Percentiles rank a stretch among this genome's conserved stretches.
Conservation (phyloP, 192 early-diverging fungal genomes). For the Podila minutissima region DNA sequence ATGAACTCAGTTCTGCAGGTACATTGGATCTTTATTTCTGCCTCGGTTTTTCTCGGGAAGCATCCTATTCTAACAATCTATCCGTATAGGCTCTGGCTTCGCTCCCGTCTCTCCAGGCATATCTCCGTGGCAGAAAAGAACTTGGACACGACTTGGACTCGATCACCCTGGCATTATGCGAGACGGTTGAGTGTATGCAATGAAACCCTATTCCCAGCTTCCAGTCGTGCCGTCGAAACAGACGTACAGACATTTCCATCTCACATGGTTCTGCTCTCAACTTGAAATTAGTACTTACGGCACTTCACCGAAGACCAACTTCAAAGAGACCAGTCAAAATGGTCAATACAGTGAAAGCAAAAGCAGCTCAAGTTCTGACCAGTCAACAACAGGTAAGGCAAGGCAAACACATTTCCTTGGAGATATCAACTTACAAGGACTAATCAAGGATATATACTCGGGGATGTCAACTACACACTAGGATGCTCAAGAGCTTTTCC, state of each 20-base stretch:
- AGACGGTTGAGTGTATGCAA: constrained; percentile 51
- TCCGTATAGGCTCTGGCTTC: constrained; percentile 31
- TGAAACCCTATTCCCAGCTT: background rate
- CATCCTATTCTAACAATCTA: too few relatives aligned
- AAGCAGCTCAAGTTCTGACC: constrained; percentile 62
- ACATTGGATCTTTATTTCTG: background rate
- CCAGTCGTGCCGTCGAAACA: constrained; percentile 3
- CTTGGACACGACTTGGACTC: constrained; percentile 28
- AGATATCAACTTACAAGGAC: background rate
- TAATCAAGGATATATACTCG: background rate
- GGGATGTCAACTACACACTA: background rate
- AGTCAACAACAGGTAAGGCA: constrained; percentile 58
- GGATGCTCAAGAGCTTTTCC: constrained; percentile 73
- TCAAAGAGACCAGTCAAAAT: constrained; percentile 55
- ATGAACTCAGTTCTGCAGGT: constrained; percentile 87
- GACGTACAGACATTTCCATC: background rate
- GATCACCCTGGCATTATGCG: constrained; percentile 23
- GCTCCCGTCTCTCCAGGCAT: constrained; percentile 18
- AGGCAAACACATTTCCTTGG: background rate
- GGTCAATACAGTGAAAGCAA: constrained; percentile 57
- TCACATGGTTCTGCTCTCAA: constrained; percentile 19
- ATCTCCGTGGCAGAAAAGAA: constrained; percentile 27
- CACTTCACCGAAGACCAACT: constrained; percentile 29
- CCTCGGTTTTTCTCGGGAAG: background rate
- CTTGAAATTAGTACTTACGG: constrained; percentile 37